Evolutionary conservation across 2,329 filamentous ascomycete species (phyloP).

Genomic region (Curvularia sp.): DNA sequence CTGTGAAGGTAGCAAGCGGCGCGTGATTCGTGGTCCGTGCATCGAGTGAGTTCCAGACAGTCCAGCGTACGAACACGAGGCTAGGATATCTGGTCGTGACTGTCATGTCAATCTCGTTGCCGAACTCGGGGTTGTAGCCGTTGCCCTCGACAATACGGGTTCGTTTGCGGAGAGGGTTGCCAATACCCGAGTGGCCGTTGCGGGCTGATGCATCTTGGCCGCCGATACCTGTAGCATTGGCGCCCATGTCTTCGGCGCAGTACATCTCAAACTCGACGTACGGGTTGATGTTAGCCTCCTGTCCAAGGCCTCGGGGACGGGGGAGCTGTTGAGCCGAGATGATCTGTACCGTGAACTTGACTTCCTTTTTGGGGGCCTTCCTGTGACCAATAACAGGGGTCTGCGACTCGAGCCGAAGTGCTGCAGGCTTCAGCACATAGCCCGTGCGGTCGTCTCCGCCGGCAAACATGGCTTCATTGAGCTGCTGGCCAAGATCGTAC

Average conservation of each 20-base stretch:
- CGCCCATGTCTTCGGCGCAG: slow-evolving; percentile 88
- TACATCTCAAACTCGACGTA: slow-evolving; percentile 96
- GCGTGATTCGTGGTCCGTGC: slow-evolving; percentile 70
- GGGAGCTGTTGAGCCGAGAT: slow-evolving; percentile 96
- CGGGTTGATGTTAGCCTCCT: slow-evolving; percentile 80
- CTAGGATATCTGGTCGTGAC: slow-evolving; percentile 94
- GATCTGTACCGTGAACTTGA: slow-evolving; percentile 85
- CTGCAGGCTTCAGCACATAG: slow-evolving; percentile 91
- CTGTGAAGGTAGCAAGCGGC: slow-evolving; percentile 86
- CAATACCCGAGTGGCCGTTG: slow-evolving; percentile 70
- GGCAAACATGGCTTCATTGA: slow-evolving; percentile 98
- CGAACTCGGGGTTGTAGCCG: slow-evolving; percentile 90
- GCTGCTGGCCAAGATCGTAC: slow-evolving; percentile 91
- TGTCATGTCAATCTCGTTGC: slow-evolving; percentile 78
- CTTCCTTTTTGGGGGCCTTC: slow-evolving; percentile 79
- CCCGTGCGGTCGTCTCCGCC: slow-evolving; percentile 85
- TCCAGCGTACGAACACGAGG: slow-evolving; percentile 91
- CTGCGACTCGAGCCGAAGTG: slow-evolving; percentile 65
- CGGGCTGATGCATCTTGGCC: slow-evolving; percentile 69
- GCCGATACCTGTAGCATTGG: slow-evolving; percentile 71
- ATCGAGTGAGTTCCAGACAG: slow-evolving; percentile 84
- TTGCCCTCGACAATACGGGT: slow-evolving; percentile 86
- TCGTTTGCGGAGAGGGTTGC: slow-evolving; percentile 75
- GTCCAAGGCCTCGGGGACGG: slow-evolving; percentile 74
- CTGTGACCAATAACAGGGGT: slow-evolving; percentile 55